Evolutionary conservation across 129 eudicot species (phyloP), one percentile per base, ranked within the genome.

Genomic region (Chrysanthemum makinoi): DNA sequence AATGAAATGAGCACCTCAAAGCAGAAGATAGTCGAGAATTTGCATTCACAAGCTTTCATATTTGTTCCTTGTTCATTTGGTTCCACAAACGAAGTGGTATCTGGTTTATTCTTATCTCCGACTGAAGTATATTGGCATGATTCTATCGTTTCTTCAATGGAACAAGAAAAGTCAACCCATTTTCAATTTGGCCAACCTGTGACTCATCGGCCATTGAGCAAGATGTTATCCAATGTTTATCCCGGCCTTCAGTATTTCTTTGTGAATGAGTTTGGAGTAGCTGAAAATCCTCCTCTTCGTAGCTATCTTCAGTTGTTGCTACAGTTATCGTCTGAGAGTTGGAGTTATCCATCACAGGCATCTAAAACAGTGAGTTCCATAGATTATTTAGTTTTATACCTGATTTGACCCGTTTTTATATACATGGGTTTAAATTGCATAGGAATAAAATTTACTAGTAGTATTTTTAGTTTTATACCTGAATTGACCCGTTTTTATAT

Each of bases 91-190:
- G 22, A 20, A 20, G 22, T 20, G 22, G 22, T 20, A 20, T 20
- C 22, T 20, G 22, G 22, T 20, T 20, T 20, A 20, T 20, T 89
- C 67, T 72, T 87, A 66, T 79, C 90, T 70, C 86, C 88, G 62
- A 55, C 56, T 33, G 89, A 87, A 71, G 95, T 87, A 16, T 87
- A 77, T 69, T 87, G 97, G 95, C 91, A 83, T 28, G 97, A 90
- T 77, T 75, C 75, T 12, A 85, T 83, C 56, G 85, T 84, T 74
- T 74, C 28, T 24, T 24, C 84, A 22, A 43, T 78, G 78, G 85
- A 80, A 55, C 79, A 52, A 78, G 70, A 67, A 52, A 78, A 72
- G 80, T 54, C 69, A 16, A 50, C 46, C 54, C 49, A 54, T 70
- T 70, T 68, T 17, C 68, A 76, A 22, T 22, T 62, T 69, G 83